These are phyloP conservation scores for Neurospora sp. DNA, from an alignment of 2,329 filamentous ascomycete genomes.

Conservation along the genomic window DNA sequence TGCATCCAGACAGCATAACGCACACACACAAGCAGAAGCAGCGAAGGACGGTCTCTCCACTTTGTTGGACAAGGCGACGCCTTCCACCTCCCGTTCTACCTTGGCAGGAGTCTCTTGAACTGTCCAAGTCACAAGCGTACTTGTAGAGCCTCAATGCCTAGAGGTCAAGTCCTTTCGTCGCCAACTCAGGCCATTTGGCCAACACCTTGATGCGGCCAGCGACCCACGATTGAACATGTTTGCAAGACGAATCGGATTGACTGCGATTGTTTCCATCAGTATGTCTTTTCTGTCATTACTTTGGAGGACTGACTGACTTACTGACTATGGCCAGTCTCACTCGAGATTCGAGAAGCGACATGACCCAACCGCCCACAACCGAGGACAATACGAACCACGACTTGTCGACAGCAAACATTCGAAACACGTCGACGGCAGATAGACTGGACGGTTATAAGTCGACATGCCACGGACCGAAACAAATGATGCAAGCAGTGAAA, in stretches of 20 bases:
- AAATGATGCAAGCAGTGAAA: neutral
- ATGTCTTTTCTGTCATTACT: neutral
- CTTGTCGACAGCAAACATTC: neutral
- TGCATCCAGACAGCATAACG: neutral
- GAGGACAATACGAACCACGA: neutral
- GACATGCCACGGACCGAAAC: neutral
- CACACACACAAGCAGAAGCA: neutral
- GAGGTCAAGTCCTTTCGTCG: too few relatives aligned
- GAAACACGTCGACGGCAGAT: neutral
- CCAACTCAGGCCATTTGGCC: neutral
- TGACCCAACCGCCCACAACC: neutral
- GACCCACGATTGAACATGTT: neutral
- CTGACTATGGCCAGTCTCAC: neutral
- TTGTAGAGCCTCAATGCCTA: neutral
- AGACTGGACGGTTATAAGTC: neutral
- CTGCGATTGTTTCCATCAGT: neutral
- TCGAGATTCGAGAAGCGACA: neutral
- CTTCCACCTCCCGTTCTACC: neutral
- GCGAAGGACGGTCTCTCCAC: neutral
- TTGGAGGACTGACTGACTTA: too few relatives aligned
- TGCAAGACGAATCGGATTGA: neutral
- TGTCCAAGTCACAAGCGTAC: neutral
- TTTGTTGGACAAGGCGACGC: neutral
- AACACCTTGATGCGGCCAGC: neutral
- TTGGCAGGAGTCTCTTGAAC: neutral